Percentiles rank a stretch among this genome's conserved stretches.
Conservation (phyloP, 1,284 basidiomycete genomes). For the Laetiporus sulphureus region DNA sequence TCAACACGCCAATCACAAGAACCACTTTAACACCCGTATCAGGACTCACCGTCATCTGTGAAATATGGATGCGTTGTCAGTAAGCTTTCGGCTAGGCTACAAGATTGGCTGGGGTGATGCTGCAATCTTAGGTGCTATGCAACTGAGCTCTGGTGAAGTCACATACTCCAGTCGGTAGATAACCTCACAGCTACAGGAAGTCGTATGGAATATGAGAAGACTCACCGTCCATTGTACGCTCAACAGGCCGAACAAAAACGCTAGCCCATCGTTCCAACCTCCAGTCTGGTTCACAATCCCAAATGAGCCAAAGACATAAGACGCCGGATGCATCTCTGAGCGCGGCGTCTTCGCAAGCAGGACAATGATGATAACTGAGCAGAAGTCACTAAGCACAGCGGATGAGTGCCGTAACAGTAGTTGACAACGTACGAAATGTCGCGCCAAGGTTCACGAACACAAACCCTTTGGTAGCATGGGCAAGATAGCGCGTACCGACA, state of each 20-base stretch:
- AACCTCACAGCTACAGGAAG: constrained; percentile 2
- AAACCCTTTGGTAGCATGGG: constrained; percentile 72
- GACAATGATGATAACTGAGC: constrained; percentile 74
- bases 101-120: too few species aligned
- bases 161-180: too few species aligned
- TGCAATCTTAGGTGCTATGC: too few species aligned
- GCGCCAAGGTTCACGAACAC: constrained; percentile 85
- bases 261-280: constrained; percentile 74
- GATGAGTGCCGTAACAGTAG: background rate
- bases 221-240: constrained; percentile 89
- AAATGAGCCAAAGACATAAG: constrained; percentile 72
- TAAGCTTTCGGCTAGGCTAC: too few species aligned
- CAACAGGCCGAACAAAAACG: constrained; percentile 83
- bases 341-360: constrained; percentile 75
- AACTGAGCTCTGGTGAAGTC: too few species aligned
- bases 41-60: constrained; percentile 56
- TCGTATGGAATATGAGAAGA: constrained; percentile 10
- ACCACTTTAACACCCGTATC: background rate
- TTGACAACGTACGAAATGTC: constrained; percentile 42
- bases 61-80: background rate
- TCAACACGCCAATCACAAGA: too few species aligned
- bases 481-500: constrained; percentile 75
- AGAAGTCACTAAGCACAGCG: background rate
- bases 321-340: constrained; percentile 73
- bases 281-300: constrained; percentile 73